These are phyloP conservation scores for Globisporangium nagaii DNA, from an alignment of 352 stramenopile genomes.

Conservation along the genomic window DNA sequence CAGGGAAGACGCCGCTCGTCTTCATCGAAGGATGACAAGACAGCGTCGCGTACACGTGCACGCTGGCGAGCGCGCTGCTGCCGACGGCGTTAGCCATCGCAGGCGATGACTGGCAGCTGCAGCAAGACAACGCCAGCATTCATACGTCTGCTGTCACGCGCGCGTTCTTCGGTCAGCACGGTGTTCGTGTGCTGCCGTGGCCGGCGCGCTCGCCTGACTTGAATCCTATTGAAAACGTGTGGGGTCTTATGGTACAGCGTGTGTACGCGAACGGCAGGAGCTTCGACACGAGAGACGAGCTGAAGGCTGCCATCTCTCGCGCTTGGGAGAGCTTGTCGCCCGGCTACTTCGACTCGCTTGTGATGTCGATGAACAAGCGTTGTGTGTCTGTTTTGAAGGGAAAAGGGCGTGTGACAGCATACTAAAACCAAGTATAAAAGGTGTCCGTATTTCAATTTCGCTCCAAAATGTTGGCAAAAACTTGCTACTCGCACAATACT, in stretches of 20 bases:
- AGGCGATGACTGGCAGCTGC: neutral
- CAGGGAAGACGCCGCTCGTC: neutral
- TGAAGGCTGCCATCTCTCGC: neutral
- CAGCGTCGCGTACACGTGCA: neutral
- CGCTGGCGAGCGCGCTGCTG: neutral
- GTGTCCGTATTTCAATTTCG: neutral
- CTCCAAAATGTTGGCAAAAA: too few relatives aligned
- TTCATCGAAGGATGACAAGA: neutral
- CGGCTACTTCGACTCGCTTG: neutral
- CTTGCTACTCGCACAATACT: too few relatives aligned
- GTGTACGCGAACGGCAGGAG: neutral
- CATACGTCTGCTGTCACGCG: neutral
- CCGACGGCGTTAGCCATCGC: neutral
- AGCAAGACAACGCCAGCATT: slow-evolving; percentile 1
- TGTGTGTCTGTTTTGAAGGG: neutral
- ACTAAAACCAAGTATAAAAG: neutral
- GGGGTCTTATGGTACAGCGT: neutral
- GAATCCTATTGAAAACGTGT: neutral
- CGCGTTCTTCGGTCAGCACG: neutral
- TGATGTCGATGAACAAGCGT: neutral
- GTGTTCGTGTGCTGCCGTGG: neutral
- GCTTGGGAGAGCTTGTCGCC: neutral
- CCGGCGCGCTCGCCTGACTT: neutral
- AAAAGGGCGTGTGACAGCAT: neutral
- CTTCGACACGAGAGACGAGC: neutral